Percentiles rank a stretch among this genome's conserved stretches.
Conservation (phyloP, 495 filamentous ascomycete species). For the Penicillium angulare region DNA sequence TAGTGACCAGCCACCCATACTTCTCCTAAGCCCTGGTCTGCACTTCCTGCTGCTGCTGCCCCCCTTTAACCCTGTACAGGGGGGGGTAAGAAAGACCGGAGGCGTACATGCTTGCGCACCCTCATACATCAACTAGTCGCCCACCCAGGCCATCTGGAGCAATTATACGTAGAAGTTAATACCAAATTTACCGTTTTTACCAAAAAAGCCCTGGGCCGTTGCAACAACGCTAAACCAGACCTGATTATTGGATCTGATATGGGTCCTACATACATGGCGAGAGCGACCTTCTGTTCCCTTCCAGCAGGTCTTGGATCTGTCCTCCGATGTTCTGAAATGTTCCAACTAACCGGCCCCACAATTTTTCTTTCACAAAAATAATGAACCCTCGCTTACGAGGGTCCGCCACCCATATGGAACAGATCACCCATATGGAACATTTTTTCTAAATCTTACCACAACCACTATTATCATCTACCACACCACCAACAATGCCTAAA, state of each 20-base stretch:
- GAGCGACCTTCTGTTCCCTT: constrained; percentile 17
- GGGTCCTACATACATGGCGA: constrained; percentile 35
- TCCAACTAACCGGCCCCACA: too few species aligned
- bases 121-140: too few species aligned
- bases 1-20: constrained; percentile 32
- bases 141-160: too few species aligned
- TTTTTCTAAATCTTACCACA: too few species aligned
- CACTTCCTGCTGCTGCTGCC: constrained; percentile 9
- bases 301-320: constrained; percentile 24
- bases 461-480: too few species aligned
- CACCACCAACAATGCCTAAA: too few species aligned
- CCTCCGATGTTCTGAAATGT: constrained; percentile 21
- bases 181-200: background rate
- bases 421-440: too few species aligned
- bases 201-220: constrained; percentile 23
- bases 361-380: too few species aligned
- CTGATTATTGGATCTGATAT: constrained; percentile 44
- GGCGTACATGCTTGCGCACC: constrained; percentile 26
- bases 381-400: too few species aligned
- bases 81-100: too few species aligned
- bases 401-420: too few species aligned
- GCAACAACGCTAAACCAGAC: constrained; percentile 36
- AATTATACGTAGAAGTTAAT: constrained; percentile 13
- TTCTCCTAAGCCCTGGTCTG: constrained; percentile 25
- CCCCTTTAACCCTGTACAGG: constrained; percentile 23